Evolutionary conservation across 306 rosid species (phyloP).

Genomic region (Gleditsia sinensis): DNA sequence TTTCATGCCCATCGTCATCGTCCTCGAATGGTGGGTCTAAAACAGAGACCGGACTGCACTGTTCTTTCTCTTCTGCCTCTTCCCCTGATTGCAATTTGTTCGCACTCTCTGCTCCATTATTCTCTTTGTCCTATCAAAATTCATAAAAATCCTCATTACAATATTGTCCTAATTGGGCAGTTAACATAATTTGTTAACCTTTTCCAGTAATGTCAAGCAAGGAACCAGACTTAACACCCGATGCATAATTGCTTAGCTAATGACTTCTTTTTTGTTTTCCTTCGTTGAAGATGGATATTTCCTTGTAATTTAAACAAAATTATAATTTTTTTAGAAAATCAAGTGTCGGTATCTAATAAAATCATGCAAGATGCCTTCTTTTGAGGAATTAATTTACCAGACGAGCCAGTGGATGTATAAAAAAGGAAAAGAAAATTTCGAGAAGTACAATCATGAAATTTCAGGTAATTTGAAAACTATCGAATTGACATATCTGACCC

Average conservation of each 20-base stretch:
- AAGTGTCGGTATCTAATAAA: conserved; percentile 38
- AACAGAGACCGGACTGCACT: conserved; percentile 88
- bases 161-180: conserved; percentile 34
- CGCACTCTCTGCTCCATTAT: conserved; percentile 38
- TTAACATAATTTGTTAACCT: conserved; percentile 28
- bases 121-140: conserved; percentile 51
- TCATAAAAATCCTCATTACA: conserved; percentile 35
- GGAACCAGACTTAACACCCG: conserved; percentile 37
- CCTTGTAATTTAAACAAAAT: too few relatives aligned
- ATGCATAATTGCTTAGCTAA: conserved; percentile 36
- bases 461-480: conserved; percentile 4
- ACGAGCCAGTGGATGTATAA: conserved; percentile 8
- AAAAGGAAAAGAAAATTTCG: conserved; percentile 1
- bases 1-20: conserved; percentile 55
- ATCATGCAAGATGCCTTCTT: conserved; percentile 33
- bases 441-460: conserved; percentile 30
- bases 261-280: too few relatives aligned
- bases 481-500: conserved; percentile 48
- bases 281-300: too few relatives aligned
- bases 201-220: conserved; percentile 28
- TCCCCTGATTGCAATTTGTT: conserved; percentile 53
- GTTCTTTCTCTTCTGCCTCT: conserved; percentile 88
- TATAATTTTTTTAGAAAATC: conserved; percentile 20
- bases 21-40: conserved; percentile 91
- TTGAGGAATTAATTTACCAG: conserved; percentile 12